Base-by-base conservation (phyloP, 169 alveolate species). In the Plasmodium vivax region DNA sequence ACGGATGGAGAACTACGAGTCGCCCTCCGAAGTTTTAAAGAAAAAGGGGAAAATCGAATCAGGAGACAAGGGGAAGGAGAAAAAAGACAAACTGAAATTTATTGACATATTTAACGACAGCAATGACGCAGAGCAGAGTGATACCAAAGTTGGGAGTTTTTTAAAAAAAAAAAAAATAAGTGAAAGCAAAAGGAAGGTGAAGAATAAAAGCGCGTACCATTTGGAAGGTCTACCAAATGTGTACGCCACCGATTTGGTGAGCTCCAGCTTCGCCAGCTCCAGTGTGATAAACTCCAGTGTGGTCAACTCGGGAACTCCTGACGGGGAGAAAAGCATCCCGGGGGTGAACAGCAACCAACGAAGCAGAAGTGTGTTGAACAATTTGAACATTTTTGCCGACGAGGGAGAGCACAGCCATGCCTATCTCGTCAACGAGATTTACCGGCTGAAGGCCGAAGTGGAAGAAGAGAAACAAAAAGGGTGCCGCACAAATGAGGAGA, bases 21-120 rank as follows among this genome's bases (percentile, higher is more conserved):
- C 93, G 8, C 93, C 93, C 62, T 85, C 93, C 56, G 93, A 85
- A 58, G 82, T 85, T 85, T 85, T 85, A 75, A 85, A 85, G 30
- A 85, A 85, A 56, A 84, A 72, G 77, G 77, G 30, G 0, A 72
- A 71, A 72, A 84, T 23, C 47, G 56, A 51, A 51, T 0, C 54
- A 51, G 14, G 6, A 74, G 75, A 84, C n/a, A 45, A 36, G n/a
- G 77, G 38, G 7, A 27, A 14, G 32, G 93, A 43, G 36, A 54
- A 84, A 30, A 36, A 71, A 38, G 72, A 54, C 43, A 77, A 85
- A 27, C 68, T 85, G 9, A 85, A 85, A 77, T 85, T 85, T 56
- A 85, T 85, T 30, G 93, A 85, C 51, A 85, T 85, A 12, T 85
- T 85, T 77, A 58, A 85, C 71, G 93, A 85, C 32, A 34, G 82